Evolutionary conservation across 768 basidiomycete species (phyloP).

Genomic region (Pulveroboletus sp.): DNA sequence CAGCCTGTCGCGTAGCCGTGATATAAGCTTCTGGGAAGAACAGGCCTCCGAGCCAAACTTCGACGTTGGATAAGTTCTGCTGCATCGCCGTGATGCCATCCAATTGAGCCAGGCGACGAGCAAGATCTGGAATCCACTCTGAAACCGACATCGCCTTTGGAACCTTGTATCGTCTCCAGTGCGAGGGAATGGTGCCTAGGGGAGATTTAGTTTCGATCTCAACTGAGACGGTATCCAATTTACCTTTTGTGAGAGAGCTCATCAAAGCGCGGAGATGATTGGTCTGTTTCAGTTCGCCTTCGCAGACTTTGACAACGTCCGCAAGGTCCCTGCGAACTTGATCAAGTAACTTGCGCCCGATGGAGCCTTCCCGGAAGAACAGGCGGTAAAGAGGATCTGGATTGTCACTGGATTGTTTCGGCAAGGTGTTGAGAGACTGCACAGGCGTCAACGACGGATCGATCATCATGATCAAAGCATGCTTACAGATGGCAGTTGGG

Average conservation of each 20-base stretch:
- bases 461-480: not conserved
- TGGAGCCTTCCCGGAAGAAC: constrained; percentile 82
- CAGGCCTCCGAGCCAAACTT: constrained; percentile 90
- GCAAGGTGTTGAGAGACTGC: constrained; percentile 61
- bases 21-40: constrained; percentile 98
- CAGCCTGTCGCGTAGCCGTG: constrained; percentile 93
- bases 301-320: constrained; percentile 80
- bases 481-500: constrained; percentile 68
- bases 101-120: constrained; percentile 78
- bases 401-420: constrained; percentile 63
- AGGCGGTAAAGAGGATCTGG: constrained; percentile 85
- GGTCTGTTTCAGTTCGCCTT: constrained; percentile 88
- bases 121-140: constrained; percentile 81
- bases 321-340: constrained; percentile 78
- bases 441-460: constrained; percentile 13
- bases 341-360: constrained; percentile 73
- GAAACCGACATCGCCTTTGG: constrained; percentile 76
- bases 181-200: constrained; percentile 78
- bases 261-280: constrained; percentile 92
- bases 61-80: constrained; percentile 61
- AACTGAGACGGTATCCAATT: constrained; percentile 6
- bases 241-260: constrained; percentile 87
- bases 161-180: constrained; percentile 91
- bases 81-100: constrained; percentile 52
- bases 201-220: constrained; percentile 8